Base-by-base conservation (phyloP, 768 basidiomycete genomes). In the Auriscalpium microsporum region DNA sequence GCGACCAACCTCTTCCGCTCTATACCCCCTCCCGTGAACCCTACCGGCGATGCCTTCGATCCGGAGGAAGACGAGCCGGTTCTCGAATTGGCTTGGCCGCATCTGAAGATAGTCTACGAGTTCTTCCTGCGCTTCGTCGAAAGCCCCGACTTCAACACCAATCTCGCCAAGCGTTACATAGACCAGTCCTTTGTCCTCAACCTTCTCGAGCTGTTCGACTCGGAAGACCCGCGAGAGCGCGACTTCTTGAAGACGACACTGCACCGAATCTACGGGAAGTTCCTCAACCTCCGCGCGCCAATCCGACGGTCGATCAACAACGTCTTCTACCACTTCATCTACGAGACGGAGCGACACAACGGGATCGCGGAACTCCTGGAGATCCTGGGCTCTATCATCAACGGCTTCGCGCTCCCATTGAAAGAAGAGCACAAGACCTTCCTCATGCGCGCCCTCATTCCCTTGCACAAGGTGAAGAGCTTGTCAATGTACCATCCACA, bases 341-440 rank as follows among this genome's bases (percentile, higher is more conserved):
- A 99, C 72, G 96, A 99, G 71, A 93, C 94, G 1, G 96, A 99
- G 68, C 84, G 96, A 48, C 95, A 99, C 78, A 99, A 99, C 67
- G 96, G 96, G 37, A 97, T 99, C 63, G 96, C 96, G 33, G 96
- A 99, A 69, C 81, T 99, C 49, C 77, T 99, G 54, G 96, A 99
- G 71, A 99, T 99, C 58, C 79, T 99, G 47, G 96, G 96, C 11
- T 97, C 94, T 21, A 99, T 99, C 73, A 99, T 99, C 80, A 99
- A 99, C 64, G 96, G 96, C 36, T 99, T 99, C 65, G 95, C 95
- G 11, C 74, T 97, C 6, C 96, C 96, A 45, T 81, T 99, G 65
- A 99, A 99, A 73, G 94, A 97, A 48, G 96, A 99, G 69, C 96
- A 99, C 83, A 98, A 98, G 76, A 93, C 78, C 1, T 99, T 99